Conservation (phyloP, 1,284 basidiomycete species). For the Stereum hirsutum region DNA sequence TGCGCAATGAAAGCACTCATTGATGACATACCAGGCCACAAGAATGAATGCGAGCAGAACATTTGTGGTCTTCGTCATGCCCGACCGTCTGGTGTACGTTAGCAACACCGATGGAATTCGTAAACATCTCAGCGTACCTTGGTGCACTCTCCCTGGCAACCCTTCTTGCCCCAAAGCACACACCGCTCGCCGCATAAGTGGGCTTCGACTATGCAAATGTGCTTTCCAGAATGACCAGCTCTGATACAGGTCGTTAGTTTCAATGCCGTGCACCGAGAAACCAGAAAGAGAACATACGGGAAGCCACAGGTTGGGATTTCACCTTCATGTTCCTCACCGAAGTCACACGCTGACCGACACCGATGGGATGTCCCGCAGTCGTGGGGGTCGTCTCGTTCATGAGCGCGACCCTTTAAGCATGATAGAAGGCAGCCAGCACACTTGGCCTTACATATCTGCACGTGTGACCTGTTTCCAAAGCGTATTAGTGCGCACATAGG, state of each 20-base stretch:
- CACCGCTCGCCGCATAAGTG: constrained; percentile 46
- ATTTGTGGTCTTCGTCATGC: constrained; percentile 41
- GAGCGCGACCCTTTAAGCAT: constrained; percentile 35
- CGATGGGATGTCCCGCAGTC: constrained; percentile 34
- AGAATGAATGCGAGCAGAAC: constrained; percentile 40
- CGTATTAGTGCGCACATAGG: too few relatives aligned
- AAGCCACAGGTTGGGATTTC: background rate
- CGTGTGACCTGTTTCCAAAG: too few relatives aligned
- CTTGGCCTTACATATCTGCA: constrained; percentile 38
- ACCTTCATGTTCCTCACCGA: constrained; percentile 28
- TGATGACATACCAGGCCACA: constrained; percentile 49
- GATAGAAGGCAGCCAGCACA: constrained; percentile 37
- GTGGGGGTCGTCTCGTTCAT: constrained; percentile 39
- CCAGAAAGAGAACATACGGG: background rate
- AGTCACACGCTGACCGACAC: constrained; percentile 35
- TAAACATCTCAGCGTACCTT: constrained; percentile 27
- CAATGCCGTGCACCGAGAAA: background rate
- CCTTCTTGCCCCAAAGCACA: constrained; percentile 29
- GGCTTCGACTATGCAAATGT: constrained; percentile 19
- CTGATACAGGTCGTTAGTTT: constrained; percentile 20
- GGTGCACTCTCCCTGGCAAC: constrained; percentile 39
- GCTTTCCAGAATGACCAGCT: constrained; percentile 45
- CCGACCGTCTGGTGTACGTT: constrained; percentile 28
- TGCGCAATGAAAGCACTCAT: too few relatives aligned
- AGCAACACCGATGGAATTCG: background rate